These are phyloP conservation scores for Phytophthora macrochlamydospora DNA, from an alignment of 352 stramenopile genomes.

Conservation along the genomic window DNA sequence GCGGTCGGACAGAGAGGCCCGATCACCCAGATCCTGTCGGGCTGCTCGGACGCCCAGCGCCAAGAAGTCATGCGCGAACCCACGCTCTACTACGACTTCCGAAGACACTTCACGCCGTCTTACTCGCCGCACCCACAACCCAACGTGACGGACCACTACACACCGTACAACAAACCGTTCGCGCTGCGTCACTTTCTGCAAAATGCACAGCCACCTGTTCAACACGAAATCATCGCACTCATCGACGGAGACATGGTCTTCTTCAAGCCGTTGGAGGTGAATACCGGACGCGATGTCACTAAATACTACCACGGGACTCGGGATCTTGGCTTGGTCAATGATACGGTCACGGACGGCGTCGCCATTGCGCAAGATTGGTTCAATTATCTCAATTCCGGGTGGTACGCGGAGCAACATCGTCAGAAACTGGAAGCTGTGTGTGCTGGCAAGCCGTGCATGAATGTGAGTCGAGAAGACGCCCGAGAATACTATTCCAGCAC, in stretches of 20 bases:
- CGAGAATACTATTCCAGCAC: conserved; percentile 52
- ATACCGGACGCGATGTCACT: conserved; percentile 43
- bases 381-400: conserved; percentile 45
- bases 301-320: conserved; percentile 49
- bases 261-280: conserved; percentile 45
- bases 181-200: conserved; percentile 53
- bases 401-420: conserved; percentile 31
- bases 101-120: conserved; percentile 51
- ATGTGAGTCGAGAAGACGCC: conserved; percentile 39
- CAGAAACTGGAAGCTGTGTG: conserved; percentile 46
- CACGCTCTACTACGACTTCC: conserved; percentile 61
- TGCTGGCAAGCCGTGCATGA: conserved; percentile 31
- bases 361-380: conserved; percentile 59
- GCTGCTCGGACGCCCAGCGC: conserved; percentile 39
- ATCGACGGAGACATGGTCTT: conserved; percentile 53
- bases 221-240: conserved; percentile 41
- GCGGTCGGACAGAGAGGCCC: conserved; percentile 43
- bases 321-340: conserved; percentile 35
- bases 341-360: conserved; percentile 44
- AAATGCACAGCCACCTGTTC: conserved; percentile 46
- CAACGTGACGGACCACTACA: conserved; percentile 50
- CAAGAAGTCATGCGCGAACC: conserved; percentile 36
- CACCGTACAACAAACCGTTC: conserved; percentile 65
- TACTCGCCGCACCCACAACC: conserved; percentile 47
- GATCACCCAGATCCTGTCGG: conserved; percentile 61